Base-by-base conservation (phyloP, 495 filamentous ascomycete species). In the Aspergillus diversus region DNA sequence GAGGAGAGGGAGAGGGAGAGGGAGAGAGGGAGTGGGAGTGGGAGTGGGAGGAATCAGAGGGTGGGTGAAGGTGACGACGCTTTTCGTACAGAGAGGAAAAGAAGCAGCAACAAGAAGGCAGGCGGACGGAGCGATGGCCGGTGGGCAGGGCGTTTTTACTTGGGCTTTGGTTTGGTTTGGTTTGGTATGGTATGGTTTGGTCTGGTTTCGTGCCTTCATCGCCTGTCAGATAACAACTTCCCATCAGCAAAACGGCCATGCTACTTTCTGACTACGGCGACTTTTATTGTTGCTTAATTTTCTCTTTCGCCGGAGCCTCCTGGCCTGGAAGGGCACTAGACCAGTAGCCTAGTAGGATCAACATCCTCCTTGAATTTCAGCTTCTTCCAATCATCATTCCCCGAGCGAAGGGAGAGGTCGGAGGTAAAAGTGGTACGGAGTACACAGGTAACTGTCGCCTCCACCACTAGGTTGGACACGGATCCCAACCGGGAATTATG, bases 71-170 rank as follows among this genome's bases (percentile, higher is more conserved):
- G 39, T 27, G 55, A 58, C 47, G 47, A 50, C 47, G 47, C 47
- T 31, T 21, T 50, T 15, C 47, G 9, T 21, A 9, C 33, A 58
- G 17, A 47, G 63, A 67, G 64, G 59, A 59, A 50, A 17, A n/a
- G 47, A 50, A 50, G 51, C 46, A 34, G 16, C 46, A 37, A 39
- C 47, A 50, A 56, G 39, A 64, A 42, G 49, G 58, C 51, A 60
- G 59, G 59, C 37, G 39, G 60, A 65, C 37, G 63, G 63, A 55
- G 53, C 55, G 46, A 37, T 17, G 54, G 35, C 34, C 13, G 54
- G 33, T 31, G 35, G 54, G 13, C 16, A 55, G 33, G 11, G 15
- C 21, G 13, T n/a, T 9, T 5, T 13, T n/a, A n/a, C n/a, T 35
- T 35, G n/a, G 47, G 46, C 17, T 49, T 21, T 11, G 33, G 46